Percentiles rank a stretch among this genome's conserved stretches.
Evolutionary conservation across 208 protist genomes (phyloP).

Genomic region (Leishmania arabica): DNA sequence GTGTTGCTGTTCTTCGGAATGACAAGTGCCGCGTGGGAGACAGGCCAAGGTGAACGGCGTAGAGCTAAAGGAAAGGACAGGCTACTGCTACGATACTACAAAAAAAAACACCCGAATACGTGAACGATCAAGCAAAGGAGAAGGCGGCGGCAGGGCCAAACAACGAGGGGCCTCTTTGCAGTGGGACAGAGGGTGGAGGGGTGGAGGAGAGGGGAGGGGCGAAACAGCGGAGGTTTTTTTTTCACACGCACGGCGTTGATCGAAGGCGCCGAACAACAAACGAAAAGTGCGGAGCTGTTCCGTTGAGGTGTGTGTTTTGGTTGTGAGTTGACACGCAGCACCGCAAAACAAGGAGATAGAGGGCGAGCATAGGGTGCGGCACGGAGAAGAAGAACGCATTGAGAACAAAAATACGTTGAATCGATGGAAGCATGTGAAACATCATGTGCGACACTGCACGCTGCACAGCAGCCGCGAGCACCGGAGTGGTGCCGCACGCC

Average conservation of each 20-base stretch:
- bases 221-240: background rate
- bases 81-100: background rate
- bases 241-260: background rate
- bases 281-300: background rate
- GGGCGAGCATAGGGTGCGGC: background rate
- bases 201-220: background rate
- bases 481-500: no score
- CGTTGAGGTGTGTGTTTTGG: background rate
- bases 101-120: background rate
- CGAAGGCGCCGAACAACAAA: background rate
- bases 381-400: background rate
- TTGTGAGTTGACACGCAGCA: background rate
- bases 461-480: background rate
- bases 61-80: background rate
- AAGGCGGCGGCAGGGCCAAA: background rate
- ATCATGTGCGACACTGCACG: background rate
- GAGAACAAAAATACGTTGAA: background rate
- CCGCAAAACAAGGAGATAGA: background rate
- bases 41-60: background rate
- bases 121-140: slow-evolving; percentile 3
- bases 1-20: background rate
- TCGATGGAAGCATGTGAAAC: background rate
- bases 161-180: background rate
- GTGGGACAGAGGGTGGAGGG: background rate
- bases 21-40: background rate